Evolutionary conservation across 2,329 filamentous ascomycete genomes (phyloP).

Genomic region (Aureobasidium sp.): DNA sequence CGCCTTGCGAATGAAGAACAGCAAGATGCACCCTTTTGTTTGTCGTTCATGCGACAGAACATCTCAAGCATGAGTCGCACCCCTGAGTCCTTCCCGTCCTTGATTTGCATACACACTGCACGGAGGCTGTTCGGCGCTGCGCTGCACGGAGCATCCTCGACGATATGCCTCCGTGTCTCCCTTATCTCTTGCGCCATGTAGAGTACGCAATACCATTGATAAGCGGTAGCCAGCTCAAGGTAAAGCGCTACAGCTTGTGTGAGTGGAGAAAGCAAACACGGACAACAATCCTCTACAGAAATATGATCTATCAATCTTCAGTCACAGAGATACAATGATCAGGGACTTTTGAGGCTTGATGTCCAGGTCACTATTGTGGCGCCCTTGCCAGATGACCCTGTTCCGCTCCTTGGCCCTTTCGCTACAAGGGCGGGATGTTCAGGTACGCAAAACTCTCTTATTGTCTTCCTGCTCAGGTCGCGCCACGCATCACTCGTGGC

Average conservation of each 20-base stretch:
- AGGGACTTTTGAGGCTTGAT: neutral
- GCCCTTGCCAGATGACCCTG: slow-evolving; percentile 10
- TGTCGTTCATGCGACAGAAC: neutral
- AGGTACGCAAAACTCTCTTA: slow-evolving; percentile 11
- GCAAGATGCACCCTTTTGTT: neutral
- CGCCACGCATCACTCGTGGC: neutral
- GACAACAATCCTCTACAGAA: neutral
- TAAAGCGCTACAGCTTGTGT: neutral
- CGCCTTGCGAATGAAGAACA: neutral
- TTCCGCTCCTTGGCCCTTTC: neutral
- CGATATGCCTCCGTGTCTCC: neutral
- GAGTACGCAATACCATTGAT: slow-evolving; percentile 8
- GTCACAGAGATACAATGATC: neutral
- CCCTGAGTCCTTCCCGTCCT: neutral
- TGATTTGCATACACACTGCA: slow-evolving; percentile 8
- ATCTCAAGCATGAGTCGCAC: neutral
- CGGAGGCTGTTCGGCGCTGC: slow-evolving; percentile 5
- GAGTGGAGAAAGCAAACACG: neutral
- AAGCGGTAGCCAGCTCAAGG: neutral
- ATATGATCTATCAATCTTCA: slow-evolving; percentile 3
- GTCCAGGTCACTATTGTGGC: neutral
- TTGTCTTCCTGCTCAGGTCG: neutral
- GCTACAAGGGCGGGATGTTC: neutral
- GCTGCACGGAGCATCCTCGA: slow-evolving; percentile 4
- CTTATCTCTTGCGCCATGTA: slow-evolving; percentile 6